Evolutionary conservation across 2,329 filamentous ascomycete species (phyloP).

Genomic region (Reticulascus tulasneorum): DNA sequence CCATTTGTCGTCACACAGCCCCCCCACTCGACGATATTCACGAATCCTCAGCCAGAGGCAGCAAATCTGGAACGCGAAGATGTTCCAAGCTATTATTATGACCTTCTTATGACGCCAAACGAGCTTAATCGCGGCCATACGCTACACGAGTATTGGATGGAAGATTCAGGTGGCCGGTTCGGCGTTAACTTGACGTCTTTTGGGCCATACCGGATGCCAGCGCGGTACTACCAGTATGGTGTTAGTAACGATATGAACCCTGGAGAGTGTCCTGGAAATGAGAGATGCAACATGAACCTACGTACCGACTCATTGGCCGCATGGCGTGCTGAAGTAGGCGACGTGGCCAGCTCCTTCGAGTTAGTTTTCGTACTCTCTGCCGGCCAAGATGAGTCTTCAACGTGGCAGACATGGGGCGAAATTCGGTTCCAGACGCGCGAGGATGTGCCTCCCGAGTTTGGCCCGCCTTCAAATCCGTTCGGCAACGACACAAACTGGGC

Average conservation of each 20-base stretch:
- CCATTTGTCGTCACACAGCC: constrained; percentile 45
- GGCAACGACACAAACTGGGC: constrained; percentile 38
- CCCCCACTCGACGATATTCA: constrained; percentile 43
- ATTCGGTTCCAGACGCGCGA: constrained; percentile 46
- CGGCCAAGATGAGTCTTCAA: constrained; percentile 51
- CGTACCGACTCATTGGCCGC: constrained; percentile 44
- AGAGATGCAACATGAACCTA: constrained; percentile 41
- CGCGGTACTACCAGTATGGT: constrained; percentile 45
- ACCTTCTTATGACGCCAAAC: constrained; percentile 45
- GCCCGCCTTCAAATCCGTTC: constrained; percentile 35
- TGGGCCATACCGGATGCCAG: constrained; percentile 46
- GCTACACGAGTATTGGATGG: constrained; percentile 56
- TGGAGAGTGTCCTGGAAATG: constrained; percentile 38
- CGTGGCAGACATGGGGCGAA: constrained; percentile 54
- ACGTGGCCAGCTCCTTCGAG: constrained; percentile 43
- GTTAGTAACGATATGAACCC: constrained; percentile 45
- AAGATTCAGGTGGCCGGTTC: constrained; percentile 47
- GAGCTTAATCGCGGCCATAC: constrained; percentile 48
- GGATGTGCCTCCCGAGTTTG: constrained; percentile 44
- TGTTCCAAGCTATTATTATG: constrained; percentile 46
- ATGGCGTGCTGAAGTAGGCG: constrained; percentile 48
- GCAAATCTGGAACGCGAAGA: constrained; percentile 32
- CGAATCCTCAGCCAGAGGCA: constrained; percentile 42
- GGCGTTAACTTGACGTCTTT: constrained; percentile 51
- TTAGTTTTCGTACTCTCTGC: constrained; percentile 51